Evolutionary conservation across 495 filamentous ascomycete species (phyloP), one percentile per base, ranked within the genome.

Genomic region (Talaromyces adpressus): DNA sequence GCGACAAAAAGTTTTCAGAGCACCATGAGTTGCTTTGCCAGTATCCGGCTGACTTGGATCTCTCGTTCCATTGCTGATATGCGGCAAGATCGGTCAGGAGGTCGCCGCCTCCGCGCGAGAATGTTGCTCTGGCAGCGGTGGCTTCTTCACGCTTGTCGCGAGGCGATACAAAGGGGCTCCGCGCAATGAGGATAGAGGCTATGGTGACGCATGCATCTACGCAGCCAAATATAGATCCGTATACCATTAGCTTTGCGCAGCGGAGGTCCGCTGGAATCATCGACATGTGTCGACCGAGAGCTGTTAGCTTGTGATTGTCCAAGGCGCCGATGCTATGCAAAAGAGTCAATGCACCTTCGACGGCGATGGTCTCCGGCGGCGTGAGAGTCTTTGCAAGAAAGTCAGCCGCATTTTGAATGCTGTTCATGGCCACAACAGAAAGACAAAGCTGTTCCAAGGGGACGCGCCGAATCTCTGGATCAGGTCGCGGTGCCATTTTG

Each of bases 201-300:
- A 98, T 92, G n/a, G 89, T 91, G 62, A 98, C 80, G 65, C 88
- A 90, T 51, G 93, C 82, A 67, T 96, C 91, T 16, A 98, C 85
- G 67, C 92, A 96, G 20, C 89, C 89, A 69, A 98, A 98, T 51
- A 92, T 93, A 2, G 91, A 89, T 16, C 94, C 95, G 67, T 95
- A 96, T 16, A 98, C 91, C 85, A 98, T 90, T 7, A 98, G 84
- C 73, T 98, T 98, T 20, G 89, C 89, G 72, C 91, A 96, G 11
- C 95, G 86, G 27, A 98, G 79, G 66, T 98, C 94, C 1, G 95
- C 92, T 3, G 94, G 94, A 47, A 98, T 96, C 87, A 95, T 89
- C 41, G 92, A 86, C 9, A 98, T 77, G 75, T 98, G 93, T 53
- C 89, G 84, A 45, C 94, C 94, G 1, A 98, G 86, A 0, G 92